Percentiles rank a stretch among this genome's conserved stretches.
phyloP scores from a whole-genome alignment of 2,329 filamentous ascomycete species.

The Pyricularia grisea region DNA sequence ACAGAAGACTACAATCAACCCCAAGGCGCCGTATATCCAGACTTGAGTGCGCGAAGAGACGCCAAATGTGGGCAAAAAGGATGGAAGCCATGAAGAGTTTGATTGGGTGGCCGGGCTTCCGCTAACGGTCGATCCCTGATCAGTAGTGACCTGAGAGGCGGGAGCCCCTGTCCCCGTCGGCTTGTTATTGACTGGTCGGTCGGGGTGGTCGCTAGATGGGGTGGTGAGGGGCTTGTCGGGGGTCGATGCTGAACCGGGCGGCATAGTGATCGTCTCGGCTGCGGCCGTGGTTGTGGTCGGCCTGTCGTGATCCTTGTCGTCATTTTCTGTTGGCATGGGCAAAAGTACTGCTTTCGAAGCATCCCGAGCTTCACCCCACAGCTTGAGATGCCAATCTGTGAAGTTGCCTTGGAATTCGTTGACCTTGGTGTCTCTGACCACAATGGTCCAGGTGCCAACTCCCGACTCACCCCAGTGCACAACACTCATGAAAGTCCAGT shows the following conservation, averaged over 20 bases:
- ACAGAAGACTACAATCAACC: conserved; percentile 81
- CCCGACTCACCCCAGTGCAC: conserved; percentile 92
- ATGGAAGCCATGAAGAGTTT: conserved; percentile 62
- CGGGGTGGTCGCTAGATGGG: conserved; percentile 43
- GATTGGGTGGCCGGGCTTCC: conserved; percentile 24
- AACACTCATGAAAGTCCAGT: conserved; percentile 99
- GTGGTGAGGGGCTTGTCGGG: conserved; percentile 28
- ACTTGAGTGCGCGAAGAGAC: conserved; percentile 78
- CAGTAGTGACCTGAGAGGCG: conserved; percentile 17
- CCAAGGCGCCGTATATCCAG: conserved; percentile 86
- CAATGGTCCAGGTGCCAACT: conserved; percentile 80
- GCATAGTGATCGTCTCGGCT: conserved; percentile 55
- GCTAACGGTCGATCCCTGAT: conserved; percentile 17
- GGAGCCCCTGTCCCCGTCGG: conserved; percentile 19
- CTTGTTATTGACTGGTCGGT: conserved; percentile 42
- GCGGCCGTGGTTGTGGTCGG: conserved; percentile 51
- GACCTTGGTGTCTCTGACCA: conserved; percentile 74
- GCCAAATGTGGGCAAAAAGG: conserved; percentile 83
- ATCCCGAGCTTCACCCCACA: conserved; percentile 88
- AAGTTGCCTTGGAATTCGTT: conserved; percentile 74
- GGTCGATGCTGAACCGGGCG: conserved; percentile 24
- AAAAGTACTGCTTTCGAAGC: conserved; percentile 61
- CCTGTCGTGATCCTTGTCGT: conserved; percentile 72
- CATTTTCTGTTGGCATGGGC: conserved; percentile 73
- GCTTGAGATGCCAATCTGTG: conserved; percentile 83